Base-by-base conservation (phyloP, 2,329 filamentous ascomycete species). In the Alternaria triticina region DNA sequence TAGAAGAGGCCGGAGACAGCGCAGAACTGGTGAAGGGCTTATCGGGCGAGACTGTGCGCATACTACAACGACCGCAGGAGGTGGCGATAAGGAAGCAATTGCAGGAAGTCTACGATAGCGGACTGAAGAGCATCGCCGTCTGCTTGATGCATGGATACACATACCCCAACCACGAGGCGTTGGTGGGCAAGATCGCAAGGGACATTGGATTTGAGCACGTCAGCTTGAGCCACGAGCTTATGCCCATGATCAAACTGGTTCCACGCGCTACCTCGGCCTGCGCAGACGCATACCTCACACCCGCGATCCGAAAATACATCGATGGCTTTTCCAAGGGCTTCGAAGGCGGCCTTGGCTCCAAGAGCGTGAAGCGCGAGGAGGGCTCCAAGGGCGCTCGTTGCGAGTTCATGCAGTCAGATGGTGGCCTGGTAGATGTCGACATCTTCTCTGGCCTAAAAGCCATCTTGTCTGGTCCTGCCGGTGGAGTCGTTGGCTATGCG, bases 321-420 rank as follows among this genome's bases (percentile, higher is more conserved):
- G 84, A 86, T 47, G 91, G 92, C 0, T 96, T 97, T 74, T 88
- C 92, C 72, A 86, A 86, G 27, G 93, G 93, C 1, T 97, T 97
- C 69, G 87, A 89, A 61, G 93, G 94, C 10, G 92, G 92, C 0
- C 82, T 97, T 0, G 93, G 93, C 3, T 90, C 88, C 0, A 88
- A 90, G 70, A 93, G 89, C 64, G 90, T 96, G 5, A 89, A 90
- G 77, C 83, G 87, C 15, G 87, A 90, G 64, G 79, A 83, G 27
- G 91, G 90, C 0, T 79, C 83, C 6, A 91, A 86, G 71, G 91
- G 91, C 5, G 92, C 93, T 4, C 85, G 94, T 66, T 97, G 94
- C 81, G 94, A 97, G 77, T 97, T 97, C 70, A 97, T 97, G 94
- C 93, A 97, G 78, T 94, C 91, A 10, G 92, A 96, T 67, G 93